Evolutionary conservation across 495 filamentous ascomycete genomes (phyloP), one percentile per base, ranked within the genome.

Genomic region (Schizothecium vesticola): DNA sequence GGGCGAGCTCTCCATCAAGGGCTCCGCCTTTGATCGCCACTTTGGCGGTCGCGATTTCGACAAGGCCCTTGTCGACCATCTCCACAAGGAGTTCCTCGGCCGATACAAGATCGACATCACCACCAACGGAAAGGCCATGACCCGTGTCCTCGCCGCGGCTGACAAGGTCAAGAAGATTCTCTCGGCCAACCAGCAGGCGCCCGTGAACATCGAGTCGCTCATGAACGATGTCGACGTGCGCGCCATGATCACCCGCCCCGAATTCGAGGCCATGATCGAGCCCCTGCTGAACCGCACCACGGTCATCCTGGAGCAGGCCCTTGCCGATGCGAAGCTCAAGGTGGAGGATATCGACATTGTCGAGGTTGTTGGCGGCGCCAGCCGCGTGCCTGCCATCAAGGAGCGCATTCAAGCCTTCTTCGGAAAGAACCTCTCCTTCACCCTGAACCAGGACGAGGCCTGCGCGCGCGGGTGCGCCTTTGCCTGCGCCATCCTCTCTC

Each of bases 131-230:
- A 97, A 97, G 86, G 95, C 93, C 65, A 86, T 89, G 80, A 86
- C 92, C 67, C 92, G 95, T 75, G 91, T 96, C 73, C 82, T 90
- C 16, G 89, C 92, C 64, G 94, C 91, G 59, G 91, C 92, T 61
- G 95, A 99, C 86, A 98, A 97, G 87, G 78, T 97, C 76, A 99
- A 99, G 92, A 98, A 98, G 87, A 90, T 99, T 64, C 86, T 99
- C 66, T 98, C 96, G 16, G 95, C 95, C 73, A 98, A 98, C 80
- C 89, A 93, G 61, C 86, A 89, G 71, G 95, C 94, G 3, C 96
- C 95, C n/a, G 73, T 99, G 75, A 97, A 91, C 83, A 97, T 99
- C 74, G 95, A 99, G 85, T 97, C 95, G 22, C 85, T 98, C 69
- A 98, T 99, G 95, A 94, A 98, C 77, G 95, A 99, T 76, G 82